These are phyloP conservation scores for Candida chauliodis DNA, from an alignment of 805 yeast genomes.

Conservation along the genomic window DNA sequence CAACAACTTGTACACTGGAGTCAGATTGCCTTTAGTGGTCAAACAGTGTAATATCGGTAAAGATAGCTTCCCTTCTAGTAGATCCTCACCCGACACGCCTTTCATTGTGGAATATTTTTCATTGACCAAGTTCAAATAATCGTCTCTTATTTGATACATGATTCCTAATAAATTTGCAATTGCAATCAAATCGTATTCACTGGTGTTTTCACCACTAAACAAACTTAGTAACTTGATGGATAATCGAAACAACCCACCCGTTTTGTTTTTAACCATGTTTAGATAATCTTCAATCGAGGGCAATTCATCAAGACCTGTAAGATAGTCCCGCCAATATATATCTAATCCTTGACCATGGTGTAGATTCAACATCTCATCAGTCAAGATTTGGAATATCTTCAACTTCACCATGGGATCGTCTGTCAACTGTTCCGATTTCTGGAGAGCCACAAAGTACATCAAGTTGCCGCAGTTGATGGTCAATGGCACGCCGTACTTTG, in stretches of 20 bases:
- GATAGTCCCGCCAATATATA: constrained; percentile 76
- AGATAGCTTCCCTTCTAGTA: constrained; percentile 85
- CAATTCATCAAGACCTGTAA: constrained; percentile 14
- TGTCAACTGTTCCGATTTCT: constrained; percentile 31
- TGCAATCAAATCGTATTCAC: constrained; percentile 28
- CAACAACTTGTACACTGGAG: constrained; percentile 23
- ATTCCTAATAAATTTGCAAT: constrained; percentile 77
- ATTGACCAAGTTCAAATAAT: constrained; percentile 65
- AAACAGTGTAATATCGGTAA: constrained; percentile 72
- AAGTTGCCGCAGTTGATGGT: constrained; percentile 82
- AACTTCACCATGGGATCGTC: constrained; percentile 15
- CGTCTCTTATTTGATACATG: constrained; percentile 83
- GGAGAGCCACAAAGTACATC: constrained; percentile 73
- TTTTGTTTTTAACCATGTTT: constrained; percentile 78
- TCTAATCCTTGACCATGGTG: constrained; percentile 92
- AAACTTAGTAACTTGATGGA: constrained; percentile 61
- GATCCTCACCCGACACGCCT: constrained; percentile 68
- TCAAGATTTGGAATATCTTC: constrained; percentile 41
- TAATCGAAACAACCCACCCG: constrained; percentile 84
- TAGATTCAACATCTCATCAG: constrained; percentile 73
- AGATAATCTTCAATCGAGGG: constrained; percentile 49
- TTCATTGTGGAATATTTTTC: constrained; percentile 60
- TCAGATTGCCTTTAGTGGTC: constrained; percentile 5
- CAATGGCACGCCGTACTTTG: constrained; percentile 70
- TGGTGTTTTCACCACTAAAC: constrained; percentile 2